phyloP scores from a whole-genome alignment of 306 rosid genomes.

The Astragalus membranaceus region DNA sequence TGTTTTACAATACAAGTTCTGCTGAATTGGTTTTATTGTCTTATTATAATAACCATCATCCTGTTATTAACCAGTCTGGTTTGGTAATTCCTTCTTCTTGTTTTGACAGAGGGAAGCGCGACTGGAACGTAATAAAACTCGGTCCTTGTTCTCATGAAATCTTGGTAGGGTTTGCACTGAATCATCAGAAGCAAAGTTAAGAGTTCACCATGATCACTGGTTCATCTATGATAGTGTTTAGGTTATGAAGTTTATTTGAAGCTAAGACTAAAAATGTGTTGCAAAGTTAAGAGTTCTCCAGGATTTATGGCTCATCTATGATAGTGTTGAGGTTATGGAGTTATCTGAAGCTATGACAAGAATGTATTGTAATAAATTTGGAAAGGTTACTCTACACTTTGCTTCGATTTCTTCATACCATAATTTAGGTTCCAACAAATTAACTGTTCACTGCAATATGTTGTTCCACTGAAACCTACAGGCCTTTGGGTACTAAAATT shows the following conservation, averaged over 20 bases:
- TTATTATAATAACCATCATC: not conserved
- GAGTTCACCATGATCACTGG: not conserved
- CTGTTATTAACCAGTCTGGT: not conserved
- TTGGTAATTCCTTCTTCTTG: constrained; percentile 13
- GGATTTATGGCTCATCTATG: not conserved
- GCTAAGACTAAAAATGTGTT: not conserved
- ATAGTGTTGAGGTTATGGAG: constrained; percentile 5
- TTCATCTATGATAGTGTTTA: not conserved
- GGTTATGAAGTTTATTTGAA: constrained; percentile 5
- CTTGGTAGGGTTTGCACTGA: constrained; percentile 4
- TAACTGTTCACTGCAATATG: not conserved
- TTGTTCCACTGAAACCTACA: not conserved
- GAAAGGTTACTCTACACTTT: not conserved
- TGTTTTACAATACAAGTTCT: not conserved
- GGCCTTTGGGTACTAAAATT: constrained; percentile 6
- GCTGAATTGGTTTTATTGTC: not conserved
- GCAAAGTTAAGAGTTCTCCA: not conserved
- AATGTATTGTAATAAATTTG: constrained; percentile 12
- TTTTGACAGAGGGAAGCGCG: constrained; percentile 81
- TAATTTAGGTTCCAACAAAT: constrained; percentile 5
- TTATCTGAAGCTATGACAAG: not conserved
- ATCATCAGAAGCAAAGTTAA: not conserved
- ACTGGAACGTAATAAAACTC: constrained; percentile 67
- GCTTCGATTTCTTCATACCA: not conserved
- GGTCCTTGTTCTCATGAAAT: constrained; percentile 79